These are phyloP conservation scores for Astragalus membranaceus DNA, from an alignment of 306 rosid species.

Conservation along the genomic window DNA sequence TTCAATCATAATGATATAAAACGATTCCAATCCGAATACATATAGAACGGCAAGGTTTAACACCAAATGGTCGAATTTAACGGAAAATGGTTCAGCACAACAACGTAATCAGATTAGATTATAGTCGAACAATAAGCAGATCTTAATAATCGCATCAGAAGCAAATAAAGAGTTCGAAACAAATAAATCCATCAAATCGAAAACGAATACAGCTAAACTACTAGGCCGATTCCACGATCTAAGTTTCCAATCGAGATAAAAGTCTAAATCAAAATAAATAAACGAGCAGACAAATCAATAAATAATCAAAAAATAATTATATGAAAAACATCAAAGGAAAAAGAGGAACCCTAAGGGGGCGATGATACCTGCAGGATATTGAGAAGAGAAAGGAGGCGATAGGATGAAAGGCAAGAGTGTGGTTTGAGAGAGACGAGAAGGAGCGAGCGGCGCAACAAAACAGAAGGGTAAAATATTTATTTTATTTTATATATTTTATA, in stretches of 20 bases:
- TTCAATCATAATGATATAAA: neutral
- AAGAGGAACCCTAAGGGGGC: neutral
- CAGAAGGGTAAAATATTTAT: no score
- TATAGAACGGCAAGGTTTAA: neutral
- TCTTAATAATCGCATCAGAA: neutral
- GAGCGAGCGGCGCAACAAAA: neutral
- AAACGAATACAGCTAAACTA: neutral
- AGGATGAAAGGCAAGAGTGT: neutral
- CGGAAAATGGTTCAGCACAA: neutral
- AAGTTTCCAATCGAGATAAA: neutral
- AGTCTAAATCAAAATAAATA: neutral
- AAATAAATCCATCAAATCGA: constrained; percentile 7
- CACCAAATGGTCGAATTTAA: neutral
- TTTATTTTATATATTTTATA: no score
- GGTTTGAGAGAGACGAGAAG: neutral
- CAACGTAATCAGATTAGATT: neutral
- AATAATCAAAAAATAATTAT: neutral
- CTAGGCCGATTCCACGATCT: neutral
- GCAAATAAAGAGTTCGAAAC: no score
- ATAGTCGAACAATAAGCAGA: neutral
- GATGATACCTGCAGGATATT: constrained; percentile 4
- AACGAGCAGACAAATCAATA: neutral
- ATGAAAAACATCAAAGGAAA: neutral
- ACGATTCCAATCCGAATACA: neutral
- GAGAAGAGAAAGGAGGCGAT: neutral